phyloP scores from a whole-genome alignment of 176 grass and related monocot species.

The Puccinellia tenuiflora region DNA sequence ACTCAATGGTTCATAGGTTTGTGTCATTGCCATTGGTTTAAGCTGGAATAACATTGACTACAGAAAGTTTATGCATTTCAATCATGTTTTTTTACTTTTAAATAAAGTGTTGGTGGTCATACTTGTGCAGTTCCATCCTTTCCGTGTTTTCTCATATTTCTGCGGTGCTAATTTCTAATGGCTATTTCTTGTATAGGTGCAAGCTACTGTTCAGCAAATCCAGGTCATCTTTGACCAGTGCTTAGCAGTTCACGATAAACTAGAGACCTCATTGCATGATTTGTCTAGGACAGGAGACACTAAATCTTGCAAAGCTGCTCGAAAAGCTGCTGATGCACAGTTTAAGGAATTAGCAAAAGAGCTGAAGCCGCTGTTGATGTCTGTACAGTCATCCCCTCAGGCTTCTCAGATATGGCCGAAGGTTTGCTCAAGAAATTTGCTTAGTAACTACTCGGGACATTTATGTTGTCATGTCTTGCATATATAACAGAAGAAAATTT shows the following conservation, averaged over 20 bases:
- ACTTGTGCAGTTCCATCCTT: not conserved
- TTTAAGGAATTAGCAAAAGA: constrained; percentile 89
- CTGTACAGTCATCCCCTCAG: constrained; percentile 73
- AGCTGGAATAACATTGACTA: not conserved
- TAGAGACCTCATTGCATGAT: constrained; percentile 68
- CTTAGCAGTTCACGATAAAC: too few species aligned
- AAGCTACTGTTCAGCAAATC: constrained; percentile 67
- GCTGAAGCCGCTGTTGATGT: constrained; percentile 60
- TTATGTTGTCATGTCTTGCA: not conserved
- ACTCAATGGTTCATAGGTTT: not conserved
- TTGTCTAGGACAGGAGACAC: constrained; percentile 80
- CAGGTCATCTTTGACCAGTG: constrained; percentile 62
- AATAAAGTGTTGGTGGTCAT: not conserved
- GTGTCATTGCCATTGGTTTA: not conserved
- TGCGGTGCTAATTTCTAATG: not conserved
- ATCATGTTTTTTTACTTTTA: not conserved
- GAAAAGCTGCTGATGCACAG: constrained; percentile 80
- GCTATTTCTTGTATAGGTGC: constrained; percentile 43
- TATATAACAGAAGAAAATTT: not conserved
- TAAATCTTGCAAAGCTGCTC: constrained; percentile 71
- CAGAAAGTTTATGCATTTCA: not conserved
- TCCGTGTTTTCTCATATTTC: not conserved
- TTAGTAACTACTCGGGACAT: not conserved
- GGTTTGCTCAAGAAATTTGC: constrained; percentile 38
- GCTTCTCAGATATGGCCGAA: constrained; percentile 84